These are phyloP conservation scores for Pseudogymnoascus verrucosus DNA, from an alignment of 2,329 filamentous ascomycete genomes.

Conservation along the genomic window DNA sequence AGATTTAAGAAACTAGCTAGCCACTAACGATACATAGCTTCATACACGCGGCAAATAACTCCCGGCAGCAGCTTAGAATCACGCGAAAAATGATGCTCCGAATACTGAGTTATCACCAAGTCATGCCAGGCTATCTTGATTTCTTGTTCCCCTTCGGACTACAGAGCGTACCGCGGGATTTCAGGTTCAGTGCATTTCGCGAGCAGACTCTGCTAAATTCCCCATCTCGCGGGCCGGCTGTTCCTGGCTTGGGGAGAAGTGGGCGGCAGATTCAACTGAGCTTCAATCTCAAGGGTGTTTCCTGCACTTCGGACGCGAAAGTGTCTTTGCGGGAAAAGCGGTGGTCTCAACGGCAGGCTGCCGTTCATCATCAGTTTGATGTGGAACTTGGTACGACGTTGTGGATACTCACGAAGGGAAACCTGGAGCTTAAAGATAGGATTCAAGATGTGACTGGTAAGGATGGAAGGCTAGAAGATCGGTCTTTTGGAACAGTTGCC, in stretches of 20 bases:
- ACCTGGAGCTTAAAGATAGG: constrained; percentile 22
- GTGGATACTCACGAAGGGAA: constrained; percentile 36
- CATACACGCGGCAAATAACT: constrained; percentile 16
- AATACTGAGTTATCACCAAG: constrained; percentile 27
- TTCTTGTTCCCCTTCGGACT: constrained; percentile 26
- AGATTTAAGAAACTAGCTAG: neutral
- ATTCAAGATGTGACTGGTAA: constrained; percentile 28
- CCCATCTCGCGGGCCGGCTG: constrained; percentile 9
- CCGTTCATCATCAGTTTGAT: constrained; percentile 24
- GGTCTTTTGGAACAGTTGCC: constrained; percentile 24
- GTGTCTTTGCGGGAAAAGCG: neutral
- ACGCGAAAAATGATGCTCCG: constrained; percentile 21
- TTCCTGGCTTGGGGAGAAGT: constrained; percentile 17
- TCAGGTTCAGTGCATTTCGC: constrained; percentile 23
- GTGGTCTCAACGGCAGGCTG: constrained; percentile 22
- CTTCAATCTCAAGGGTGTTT: constrained; percentile 23
- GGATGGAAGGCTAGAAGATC: constrained; percentile 27
- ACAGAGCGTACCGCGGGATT: constrained; percentile 19
- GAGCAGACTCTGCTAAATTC: constrained; percentile 15
- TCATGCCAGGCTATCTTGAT: constrained; percentile 28
- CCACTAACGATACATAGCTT: constrained; percentile 15
- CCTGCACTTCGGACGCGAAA: constrained; percentile 2
- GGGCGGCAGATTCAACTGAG: constrained; percentile 22
- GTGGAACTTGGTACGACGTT: constrained; percentile 26
- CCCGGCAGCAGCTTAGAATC: constrained; percentile 18